phyloP scores from a whole-genome alignment of 1,284 basidiomycete species.

The Sporisorium iseilematis-ciliati region DNA sequence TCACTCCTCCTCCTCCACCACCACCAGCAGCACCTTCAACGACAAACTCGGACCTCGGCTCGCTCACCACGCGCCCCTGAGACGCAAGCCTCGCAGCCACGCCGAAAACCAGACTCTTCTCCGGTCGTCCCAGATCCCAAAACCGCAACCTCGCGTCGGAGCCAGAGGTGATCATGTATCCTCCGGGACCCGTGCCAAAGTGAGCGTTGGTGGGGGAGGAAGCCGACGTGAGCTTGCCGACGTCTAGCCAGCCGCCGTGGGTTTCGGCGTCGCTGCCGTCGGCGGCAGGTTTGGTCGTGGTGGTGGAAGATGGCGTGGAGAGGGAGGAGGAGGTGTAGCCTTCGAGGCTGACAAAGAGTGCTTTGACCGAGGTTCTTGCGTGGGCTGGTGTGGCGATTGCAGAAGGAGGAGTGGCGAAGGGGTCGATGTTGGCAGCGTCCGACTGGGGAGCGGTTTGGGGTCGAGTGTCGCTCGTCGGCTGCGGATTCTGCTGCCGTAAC shows the following conservation, averaged over 20 bases:
- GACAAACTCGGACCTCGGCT: conserved; percentile 31
- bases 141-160: conserved; percentile 83
- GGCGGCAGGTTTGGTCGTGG: background rate
- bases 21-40: background rate
- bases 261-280: conserved; percentile 30
- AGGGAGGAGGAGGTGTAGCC: conserved; percentile 52
- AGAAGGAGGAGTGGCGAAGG: background rate
- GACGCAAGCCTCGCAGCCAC: conserved; percentile 13
- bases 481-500: conserved; percentile 27
- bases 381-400: background rate
- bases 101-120: conserved; percentile 71
- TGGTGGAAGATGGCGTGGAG: conserved; percentile 11
- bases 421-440: conserved; percentile 8
- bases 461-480: background rate
- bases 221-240: conserved; percentile 38
- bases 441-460: background rate
- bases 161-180: conserved; percentile 83
- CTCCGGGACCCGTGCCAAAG: conserved; percentile 69
- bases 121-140: conserved; percentile 80
- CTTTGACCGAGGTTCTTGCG: conserved; percentile 44
- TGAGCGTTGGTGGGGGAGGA: background rate
- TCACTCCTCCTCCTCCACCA: no score
- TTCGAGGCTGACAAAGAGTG: conserved; percentile 55
- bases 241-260: conserved; percentile 61
- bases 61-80: conserved; percentile 24